Percentiles rank a stretch among this genome's conserved stretches.
These are phyloP conservation scores for Taiozyma sp. DNA, from an alignment of 1,139 yeast species.

Conservation along the genomic window DNA sequence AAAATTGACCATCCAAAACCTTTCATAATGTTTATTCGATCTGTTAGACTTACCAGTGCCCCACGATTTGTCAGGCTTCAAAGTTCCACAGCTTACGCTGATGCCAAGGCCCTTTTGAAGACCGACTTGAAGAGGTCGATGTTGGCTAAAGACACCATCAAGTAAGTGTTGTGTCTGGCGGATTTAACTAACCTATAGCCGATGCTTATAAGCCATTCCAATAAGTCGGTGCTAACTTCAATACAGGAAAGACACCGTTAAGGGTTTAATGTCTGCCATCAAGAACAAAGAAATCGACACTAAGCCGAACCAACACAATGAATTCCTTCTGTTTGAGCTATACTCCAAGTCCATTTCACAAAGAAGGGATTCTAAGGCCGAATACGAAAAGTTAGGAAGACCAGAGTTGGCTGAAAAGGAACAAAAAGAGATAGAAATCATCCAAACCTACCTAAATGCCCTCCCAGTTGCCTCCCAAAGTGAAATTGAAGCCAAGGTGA, in stretches of 20 bases:
- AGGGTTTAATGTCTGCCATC: conserved; percentile 50
- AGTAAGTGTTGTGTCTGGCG: conserved; percentile 14
- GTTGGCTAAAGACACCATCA: conserved; percentile 38
- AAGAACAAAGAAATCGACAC: conserved; percentile 57
- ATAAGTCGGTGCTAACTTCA: conserved; percentile 4
- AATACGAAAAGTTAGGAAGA: conserved; percentile 45
- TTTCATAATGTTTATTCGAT: not conserved
- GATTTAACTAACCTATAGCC: not conserved
- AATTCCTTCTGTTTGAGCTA: conserved; percentile 43
- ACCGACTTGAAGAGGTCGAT: conserved; percentile 45
- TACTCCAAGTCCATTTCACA: conserved; percentile 47
- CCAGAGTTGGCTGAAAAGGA: conserved; percentile 57
- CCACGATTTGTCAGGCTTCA: not conserved
- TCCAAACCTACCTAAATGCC: conserved; percentile 36
- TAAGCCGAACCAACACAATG: conserved; percentile 41
- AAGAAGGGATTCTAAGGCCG: conserved; percentile 48
- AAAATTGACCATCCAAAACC: not conserved
- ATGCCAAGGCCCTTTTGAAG: conserved; percentile 34
- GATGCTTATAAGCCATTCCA: no score
- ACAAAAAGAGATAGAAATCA: conserved; percentile 41
- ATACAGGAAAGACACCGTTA: conserved; percentile 45
- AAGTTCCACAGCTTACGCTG: conserved; percentile 22
- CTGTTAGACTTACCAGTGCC: not conserved
- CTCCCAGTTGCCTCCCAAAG: conserved; percentile 50
- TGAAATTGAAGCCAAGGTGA: conserved; percentile 41